Evolutionary conservation across 164 flowering plant species (phyloP).

Genomic region (Vitis amurensis): DNA sequence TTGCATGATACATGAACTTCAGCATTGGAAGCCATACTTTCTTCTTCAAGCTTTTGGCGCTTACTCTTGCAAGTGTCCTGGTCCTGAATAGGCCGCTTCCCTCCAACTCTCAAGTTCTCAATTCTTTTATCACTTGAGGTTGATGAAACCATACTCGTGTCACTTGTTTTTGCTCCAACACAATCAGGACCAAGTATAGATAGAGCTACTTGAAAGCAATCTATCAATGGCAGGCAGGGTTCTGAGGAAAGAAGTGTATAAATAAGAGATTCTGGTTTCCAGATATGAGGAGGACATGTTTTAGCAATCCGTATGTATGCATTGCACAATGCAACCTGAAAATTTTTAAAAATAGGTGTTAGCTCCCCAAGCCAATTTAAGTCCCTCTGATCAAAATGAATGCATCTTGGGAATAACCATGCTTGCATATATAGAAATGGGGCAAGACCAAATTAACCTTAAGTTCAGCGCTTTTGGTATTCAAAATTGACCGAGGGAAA

Average conservation of each 20-base stretch:
- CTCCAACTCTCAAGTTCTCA: conserved; percentile 41
- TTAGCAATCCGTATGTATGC: conserved; percentile 70
- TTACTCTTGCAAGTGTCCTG: conserved; percentile 36
- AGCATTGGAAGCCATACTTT: conserved; percentile 18
- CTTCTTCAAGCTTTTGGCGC: conserved; percentile 60
- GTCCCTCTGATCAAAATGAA: conserved; percentile 2
- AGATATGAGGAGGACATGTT: conserved; percentile 72
- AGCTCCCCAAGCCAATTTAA: conserved; percentile 2
- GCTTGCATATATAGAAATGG: background rate
- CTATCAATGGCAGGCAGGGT: conserved; percentile 56
- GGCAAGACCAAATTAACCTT: conserved; percentile 47
- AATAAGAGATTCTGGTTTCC: conserved; percentile 79
- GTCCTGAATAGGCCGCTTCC: conserved; percentile 53
- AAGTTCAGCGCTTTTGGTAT: conserved; percentile 73
- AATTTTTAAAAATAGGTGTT: conserved; percentile 4
- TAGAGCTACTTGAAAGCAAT: conserved; percentile 64
- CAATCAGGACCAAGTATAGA: conserved; percentile 53
- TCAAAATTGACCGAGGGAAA: conserved; percentile 52
- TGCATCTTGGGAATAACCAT: background rate
- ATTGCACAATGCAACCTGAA: conserved; percentile 77
- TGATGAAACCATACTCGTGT: conserved; percentile 11
- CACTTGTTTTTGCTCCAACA: conserved; percentile 38
- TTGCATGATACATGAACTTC: conserved; percentile 20
- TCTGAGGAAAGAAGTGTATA: conserved; percentile 47
- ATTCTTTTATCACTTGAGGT: conserved; percentile 19